These are phyloP conservation scores for Talaromyces funiculosus DNA, from an alignment of 2,329 filamentous ascomycete species.

Conservation along the genomic window DNA sequence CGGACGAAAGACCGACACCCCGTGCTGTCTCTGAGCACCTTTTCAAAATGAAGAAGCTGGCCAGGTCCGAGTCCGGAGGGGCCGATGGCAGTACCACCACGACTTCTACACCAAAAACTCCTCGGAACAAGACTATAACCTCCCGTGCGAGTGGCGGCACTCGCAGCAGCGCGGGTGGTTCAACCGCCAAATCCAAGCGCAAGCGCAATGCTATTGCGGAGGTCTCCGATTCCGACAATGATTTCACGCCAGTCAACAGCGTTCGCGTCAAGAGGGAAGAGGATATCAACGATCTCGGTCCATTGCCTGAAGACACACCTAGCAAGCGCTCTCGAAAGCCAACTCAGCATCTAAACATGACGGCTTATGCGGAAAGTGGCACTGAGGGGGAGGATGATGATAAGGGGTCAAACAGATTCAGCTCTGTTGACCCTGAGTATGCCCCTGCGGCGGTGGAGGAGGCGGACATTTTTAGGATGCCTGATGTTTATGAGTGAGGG, in stretches of 20 bases:
- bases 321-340: conserved; percentile 8
- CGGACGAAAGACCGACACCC: conserved; percentile 4
- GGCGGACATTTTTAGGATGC: neutral
- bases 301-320: neutral
- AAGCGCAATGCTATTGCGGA: neutral
- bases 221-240: neutral
- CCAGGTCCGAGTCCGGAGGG: neutral
- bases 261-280: neutral
- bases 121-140: neutral
- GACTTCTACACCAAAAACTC: neutral
- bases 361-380: neutral
- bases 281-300: neutral
- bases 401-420: neutral
- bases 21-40: conserved; percentile 11
- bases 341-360: neutral
- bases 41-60: conserved; percentile 7
- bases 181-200: neutral
- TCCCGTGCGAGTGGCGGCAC: neutral
- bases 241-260: neutral
- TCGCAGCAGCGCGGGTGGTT: neutral
- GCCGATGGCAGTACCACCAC: neutral
- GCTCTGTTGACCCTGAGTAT: neutral
- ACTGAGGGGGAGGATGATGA: neutral
- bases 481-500: neutral
- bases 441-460: neutral